Percentiles rank a stretch among this genome's conserved stretches.
phyloP scores from a whole-genome alignment of 805 yeast genomes.

The Suhomyces prunicola region DNA sequence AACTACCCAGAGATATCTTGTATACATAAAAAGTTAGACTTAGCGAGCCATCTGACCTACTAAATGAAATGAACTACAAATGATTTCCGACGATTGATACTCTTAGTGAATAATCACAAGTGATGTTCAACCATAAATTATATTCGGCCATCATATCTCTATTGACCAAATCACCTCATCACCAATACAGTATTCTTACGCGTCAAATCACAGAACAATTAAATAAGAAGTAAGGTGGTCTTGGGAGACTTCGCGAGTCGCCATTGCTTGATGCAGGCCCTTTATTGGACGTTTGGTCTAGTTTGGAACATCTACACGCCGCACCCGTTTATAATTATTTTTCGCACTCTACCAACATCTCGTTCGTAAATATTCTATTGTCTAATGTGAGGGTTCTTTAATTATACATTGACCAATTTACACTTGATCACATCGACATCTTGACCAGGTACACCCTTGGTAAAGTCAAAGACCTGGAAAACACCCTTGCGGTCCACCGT shows the following conservation, averaged over 20 bases:
- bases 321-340: neutral
- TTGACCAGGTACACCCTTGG: constrained; percentile 75
- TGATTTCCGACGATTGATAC: no score
- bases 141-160: no score
- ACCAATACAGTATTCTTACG: neutral
- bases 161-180: no score
- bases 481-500: constrained; percentile 80
- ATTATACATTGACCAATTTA: constrained; percentile 45
- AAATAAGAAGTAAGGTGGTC: neutral
- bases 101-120: no score
- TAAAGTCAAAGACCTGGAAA: constrained; percentile 78
- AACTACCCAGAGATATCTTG: neutral
- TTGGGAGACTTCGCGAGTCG: neutral
- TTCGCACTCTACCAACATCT: neutral
- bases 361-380: neutral
- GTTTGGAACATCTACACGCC: neutral
- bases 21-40: neutral
- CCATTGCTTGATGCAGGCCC: no score
- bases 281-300: no score
- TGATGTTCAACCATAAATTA: no score
- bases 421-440: constrained; percentile 65
- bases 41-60: neutral
- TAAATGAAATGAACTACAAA: neutral
- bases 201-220: neutral
- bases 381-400: neutral